These are phyloP conservation scores for Neovahlkampfia damariscottae DNA, from an alignment of 78 protist species.

Conservation along the genomic window DNA sequence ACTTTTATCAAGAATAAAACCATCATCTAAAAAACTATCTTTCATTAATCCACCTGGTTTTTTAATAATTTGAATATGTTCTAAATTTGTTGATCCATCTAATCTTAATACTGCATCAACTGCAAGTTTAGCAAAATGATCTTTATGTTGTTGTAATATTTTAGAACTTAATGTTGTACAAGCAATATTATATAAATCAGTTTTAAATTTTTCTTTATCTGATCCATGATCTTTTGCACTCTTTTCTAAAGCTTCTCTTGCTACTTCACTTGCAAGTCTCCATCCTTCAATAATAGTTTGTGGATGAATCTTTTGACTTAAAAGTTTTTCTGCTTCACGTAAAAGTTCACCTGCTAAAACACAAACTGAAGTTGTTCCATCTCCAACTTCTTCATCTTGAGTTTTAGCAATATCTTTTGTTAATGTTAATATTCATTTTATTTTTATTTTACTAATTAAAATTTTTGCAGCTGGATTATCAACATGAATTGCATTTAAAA, in stretches of 20 bases:
- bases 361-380: slow-evolving; percentile 94
- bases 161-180: slow-evolving; percentile 92
- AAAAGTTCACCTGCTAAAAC: slow-evolving; percentile 96
- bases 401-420: slow-evolving; percentile 69
- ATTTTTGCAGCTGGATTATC: slow-evolving; percentile 95
- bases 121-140: slow-evolving; percentile 82
- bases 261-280: slow-evolving; percentile 67
- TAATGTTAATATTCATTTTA: not conserved
- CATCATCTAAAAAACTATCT: slow-evolving; percentile 94
- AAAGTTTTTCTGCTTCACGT: slow-evolving; percentile 91
- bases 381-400: slow-evolving; percentile 98
- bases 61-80: slow-evolving; percentile 87
- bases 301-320: slow-evolving; percentile 81
- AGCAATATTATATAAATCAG: slow-evolving; percentile 88
- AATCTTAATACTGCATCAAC: slow-evolving; percentile 93
- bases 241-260: slow-evolving; percentile 56
- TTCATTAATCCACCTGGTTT: slow-evolving; percentile 79
- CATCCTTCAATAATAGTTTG: slow-evolving; percentile 86
- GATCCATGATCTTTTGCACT: slow-evolving; percentile 38
- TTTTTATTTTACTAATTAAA: slow-evolving; percentile 47
- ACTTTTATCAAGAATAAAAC: slow-evolving; percentile 90
- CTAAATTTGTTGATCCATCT: slow-evolving; percentile 43
- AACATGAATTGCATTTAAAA: slow-evolving; percentile 70
- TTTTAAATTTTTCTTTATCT: slow-evolving; percentile 48
- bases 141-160: slow-evolving; percentile 50